Percentiles rank a stretch among this genome's conserved stretches.
Conservation (phyloP, 2,329 filamentous ascomycete species). For the Dothistroma septosporum region DNA sequence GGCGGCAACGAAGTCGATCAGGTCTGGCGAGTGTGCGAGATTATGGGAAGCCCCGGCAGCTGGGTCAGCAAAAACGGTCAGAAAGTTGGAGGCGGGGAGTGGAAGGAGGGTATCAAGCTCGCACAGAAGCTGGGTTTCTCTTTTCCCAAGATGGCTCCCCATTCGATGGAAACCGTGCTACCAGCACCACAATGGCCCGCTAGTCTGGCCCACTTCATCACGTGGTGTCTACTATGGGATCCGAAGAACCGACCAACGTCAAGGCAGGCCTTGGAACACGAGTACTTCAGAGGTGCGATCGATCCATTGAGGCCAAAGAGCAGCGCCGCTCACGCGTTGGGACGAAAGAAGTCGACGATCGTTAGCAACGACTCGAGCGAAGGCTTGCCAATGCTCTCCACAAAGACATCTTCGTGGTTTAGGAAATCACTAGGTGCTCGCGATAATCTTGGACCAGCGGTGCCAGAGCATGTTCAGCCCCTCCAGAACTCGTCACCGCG, state of each 20-base stretch:
- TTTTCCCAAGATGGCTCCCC: constrained; percentile 97
- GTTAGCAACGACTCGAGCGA: constrained; percentile 62
- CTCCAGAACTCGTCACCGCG: constrained; percentile 41
- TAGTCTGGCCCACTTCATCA: constrained; percentile 86
- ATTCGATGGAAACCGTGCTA: constrained; percentile 91
- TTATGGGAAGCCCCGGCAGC: constrained; percentile 97
- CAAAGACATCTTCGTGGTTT: constrained; percentile 90
- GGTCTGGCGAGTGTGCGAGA: constrained; percentile 97
- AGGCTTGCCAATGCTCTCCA: constrained; percentile 56
- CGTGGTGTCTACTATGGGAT: constrained; percentile 99
- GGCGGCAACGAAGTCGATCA: constrained; percentile 98
- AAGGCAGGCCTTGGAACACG: constrained; percentile 87
- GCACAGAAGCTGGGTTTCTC: constrained; percentile 97
- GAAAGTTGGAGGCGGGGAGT: constrained; percentile 90
- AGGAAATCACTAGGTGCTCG: constrained; percentile 86
- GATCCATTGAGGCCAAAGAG: constrained; percentile 92
- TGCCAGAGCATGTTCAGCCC: constrained; percentile 42
- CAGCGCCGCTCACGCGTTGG: constrained; percentile 75
- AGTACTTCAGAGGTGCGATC: constrained; percentile 88
- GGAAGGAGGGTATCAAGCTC: constrained; percentile 88
- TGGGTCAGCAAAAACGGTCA: constrained; percentile 92
- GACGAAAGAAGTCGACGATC: constrained; percentile 85
- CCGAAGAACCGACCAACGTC: constrained; percentile 88
- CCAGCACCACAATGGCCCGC: constrained; percentile 87
- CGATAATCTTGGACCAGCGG: constrained; percentile 64